Evolutionary conservation across 257 asterid species (phyloP).

Genomic region (Solanum dulcamara): DNA sequence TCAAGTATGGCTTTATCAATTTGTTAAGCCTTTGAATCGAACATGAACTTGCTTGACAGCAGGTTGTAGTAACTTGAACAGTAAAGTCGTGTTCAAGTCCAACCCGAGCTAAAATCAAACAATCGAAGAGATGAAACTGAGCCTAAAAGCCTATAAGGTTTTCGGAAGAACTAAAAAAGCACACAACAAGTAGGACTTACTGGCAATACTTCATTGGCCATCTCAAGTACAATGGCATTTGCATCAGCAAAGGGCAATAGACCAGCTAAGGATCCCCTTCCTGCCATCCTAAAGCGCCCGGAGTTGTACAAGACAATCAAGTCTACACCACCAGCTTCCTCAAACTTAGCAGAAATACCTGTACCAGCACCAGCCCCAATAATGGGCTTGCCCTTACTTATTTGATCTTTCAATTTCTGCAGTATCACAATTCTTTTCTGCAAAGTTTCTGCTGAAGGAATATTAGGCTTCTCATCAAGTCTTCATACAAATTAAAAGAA

Average conservation of each 20-base stretch:
- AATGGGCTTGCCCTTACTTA: slow-evolving; percentile 63
- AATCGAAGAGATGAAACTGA: neutral
- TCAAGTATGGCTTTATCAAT: neutral
- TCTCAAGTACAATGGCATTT: slow-evolving; percentile 84
- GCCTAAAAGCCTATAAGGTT: neutral
- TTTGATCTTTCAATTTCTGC: slow-evolving; percentile 53
- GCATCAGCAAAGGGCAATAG: slow-evolving; percentile 97
- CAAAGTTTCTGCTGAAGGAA: slow-evolving; percentile 58
- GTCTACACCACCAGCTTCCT: slow-evolving; percentile 97
- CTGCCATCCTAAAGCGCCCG: slow-evolving; percentile 98
- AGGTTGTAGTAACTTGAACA: neutral
- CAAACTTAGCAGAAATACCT: slow-evolving; percentile 97
- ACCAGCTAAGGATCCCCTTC: slow-evolving; percentile 98
- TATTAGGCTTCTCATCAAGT: neutral
- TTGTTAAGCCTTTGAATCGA: neutral
- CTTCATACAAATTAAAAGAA: neutral
- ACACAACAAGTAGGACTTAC: slow-evolving; percentile 33
- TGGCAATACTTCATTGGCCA: slow-evolving; percentile 96
- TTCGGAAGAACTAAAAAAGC: neutral
- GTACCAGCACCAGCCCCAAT: slow-evolving; percentile 99
- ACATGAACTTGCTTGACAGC: neutral
- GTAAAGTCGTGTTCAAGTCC: neutral
- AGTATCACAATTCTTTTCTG: slow-evolving; percentile 43
- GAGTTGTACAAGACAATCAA: slow-evolving; percentile 85
- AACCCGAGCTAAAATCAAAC: neutral